phyloP scores from a whole-genome alignment of 1,139 yeast species.

The Tardiomyces depauwii region DNA sequence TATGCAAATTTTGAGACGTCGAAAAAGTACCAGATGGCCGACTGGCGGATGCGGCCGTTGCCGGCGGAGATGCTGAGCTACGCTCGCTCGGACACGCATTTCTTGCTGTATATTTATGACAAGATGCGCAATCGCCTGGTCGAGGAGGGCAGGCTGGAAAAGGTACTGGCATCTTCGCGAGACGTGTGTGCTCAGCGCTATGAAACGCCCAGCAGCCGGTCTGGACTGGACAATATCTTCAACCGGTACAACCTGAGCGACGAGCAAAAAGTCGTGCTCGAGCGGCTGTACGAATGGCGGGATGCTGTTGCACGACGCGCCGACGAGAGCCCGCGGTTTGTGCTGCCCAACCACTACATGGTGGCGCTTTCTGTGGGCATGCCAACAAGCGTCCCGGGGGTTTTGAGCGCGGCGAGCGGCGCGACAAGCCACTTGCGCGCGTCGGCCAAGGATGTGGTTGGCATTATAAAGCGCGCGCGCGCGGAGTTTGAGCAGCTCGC shows the following conservation, averaged over 20 bases:
- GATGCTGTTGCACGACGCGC: slow-evolving; percentile 58
- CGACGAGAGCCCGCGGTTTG: slow-evolving; percentile 77
- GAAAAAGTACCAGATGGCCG: slow-evolving; percentile 91
- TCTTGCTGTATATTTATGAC: slow-evolving; percentile 70
- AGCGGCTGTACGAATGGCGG: slow-evolving; percentile 69
- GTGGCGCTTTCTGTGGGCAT: slow-evolving; percentile 46
- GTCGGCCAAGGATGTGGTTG: slow-evolving; percentile 46
- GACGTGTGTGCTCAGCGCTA: slow-evolving; percentile 73
- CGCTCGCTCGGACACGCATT: slow-evolving; percentile 95
- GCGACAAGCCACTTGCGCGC: slow-evolving; percentile 48
- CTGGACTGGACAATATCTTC: slow-evolving; percentile 28
- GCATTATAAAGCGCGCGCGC: slow-evolving; percentile 30
- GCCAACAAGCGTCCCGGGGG: slow-evolving; percentile 51
- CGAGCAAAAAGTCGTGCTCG: slow-evolving; percentile 45
- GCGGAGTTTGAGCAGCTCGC: slow-evolving; percentile 5
- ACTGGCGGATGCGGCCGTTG: slow-evolving; percentile 90
- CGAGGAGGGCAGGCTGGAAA: slow-evolving; percentile 27
- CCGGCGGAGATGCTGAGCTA: slow-evolving; percentile 67
- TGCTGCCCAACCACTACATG: slow-evolving; percentile 75
- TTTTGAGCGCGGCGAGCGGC: slow-evolving; percentile 40
- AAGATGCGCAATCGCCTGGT: slow-evolving; percentile 52
- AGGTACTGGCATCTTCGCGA: slow-evolving; percentile 68
- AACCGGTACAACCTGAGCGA: slow-evolving; percentile 54
- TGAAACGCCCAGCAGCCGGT: slow-evolving; percentile 32
- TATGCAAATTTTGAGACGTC: slow-evolving; percentile 82